phyloP scores from a whole-genome alignment of 2,329 filamentous ascomycete genomes.

The Neobulgaria alba region DNA sequence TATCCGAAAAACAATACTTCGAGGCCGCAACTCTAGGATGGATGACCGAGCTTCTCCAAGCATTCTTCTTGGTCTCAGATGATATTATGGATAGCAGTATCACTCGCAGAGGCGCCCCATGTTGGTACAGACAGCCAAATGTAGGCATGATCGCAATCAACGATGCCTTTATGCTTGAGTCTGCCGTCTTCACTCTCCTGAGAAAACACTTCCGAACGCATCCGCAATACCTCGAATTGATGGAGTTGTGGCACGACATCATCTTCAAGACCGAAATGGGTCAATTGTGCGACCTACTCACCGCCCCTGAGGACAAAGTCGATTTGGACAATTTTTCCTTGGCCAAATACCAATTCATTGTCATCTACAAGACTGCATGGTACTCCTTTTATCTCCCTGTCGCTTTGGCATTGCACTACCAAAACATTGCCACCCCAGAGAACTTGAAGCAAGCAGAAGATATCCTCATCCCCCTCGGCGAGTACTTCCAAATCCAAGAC shows the following conservation, averaged over 20 bases:
- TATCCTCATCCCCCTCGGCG: slow-evolving; percentile 92
- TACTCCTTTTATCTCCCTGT: slow-evolving; percentile 99
- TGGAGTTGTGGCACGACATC: slow-evolving; percentile 95
- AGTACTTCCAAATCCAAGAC: slow-evolving; percentile 99
- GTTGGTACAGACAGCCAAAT: slow-evolving; percentile 87
- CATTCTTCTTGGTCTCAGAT: slow-evolving; percentile 97
- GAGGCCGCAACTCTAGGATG: slow-evolving; percentile 82
- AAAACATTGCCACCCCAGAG: slow-evolving; percentile 73
- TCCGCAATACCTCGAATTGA: slow-evolving; percentile 77
- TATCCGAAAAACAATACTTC: slow-evolving; percentile 80
- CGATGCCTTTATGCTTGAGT: slow-evolving; percentile 93
- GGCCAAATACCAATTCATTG: slow-evolving; percentile 94
- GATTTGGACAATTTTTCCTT: slow-evolving; percentile 93
- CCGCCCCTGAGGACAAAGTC: slow-evolving; percentile 87
- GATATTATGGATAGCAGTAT: slow-evolving; percentile 98
- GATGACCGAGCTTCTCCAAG: slow-evolving; percentile 96
- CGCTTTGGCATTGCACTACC: slow-evolving; percentile 78
- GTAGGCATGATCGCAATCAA: slow-evolving; percentile 98
- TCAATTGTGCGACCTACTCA: slow-evolving; percentile 89
- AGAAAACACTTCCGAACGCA: slow-evolving; percentile 90
- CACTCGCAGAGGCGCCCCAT: slow-evolving; percentile 87
- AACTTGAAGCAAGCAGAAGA: slow-evolving; percentile 85
- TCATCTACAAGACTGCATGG: slow-evolving; percentile 99
- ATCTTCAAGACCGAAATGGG: slow-evolving; percentile 92
- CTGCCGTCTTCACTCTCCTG: slow-evolving; percentile 80